phyloP scores from a whole-genome alignment of 305 asterid genomes.

The Euphrasia arctica region DNA sequence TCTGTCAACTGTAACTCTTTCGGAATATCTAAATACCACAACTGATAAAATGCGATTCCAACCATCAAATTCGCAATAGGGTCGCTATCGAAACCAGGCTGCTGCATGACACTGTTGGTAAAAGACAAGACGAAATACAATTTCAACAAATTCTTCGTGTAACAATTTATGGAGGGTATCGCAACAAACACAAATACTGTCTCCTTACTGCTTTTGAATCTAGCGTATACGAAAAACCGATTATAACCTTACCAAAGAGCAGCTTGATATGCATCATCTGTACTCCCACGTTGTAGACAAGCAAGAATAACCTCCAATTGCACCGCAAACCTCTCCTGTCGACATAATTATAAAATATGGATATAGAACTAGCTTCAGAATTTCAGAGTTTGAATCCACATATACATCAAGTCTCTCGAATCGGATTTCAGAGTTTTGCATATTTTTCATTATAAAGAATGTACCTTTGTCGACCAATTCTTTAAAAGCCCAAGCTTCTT shows the following conservation, averaged over 20 bases:
- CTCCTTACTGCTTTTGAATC: slow-evolving; percentile 4
- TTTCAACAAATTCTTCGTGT: slow-evolving; percentile 12
- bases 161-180: too few species aligned
- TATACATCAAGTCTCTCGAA: slow-evolving; percentile 11
- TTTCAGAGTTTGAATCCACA: slow-evolving; percentile 17
- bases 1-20: slow-evolving; percentile 52
- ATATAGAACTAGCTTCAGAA: slow-evolving; percentile 12
- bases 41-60: slow-evolving; percentile 63
- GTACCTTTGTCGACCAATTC: slow-evolving; percentile 29
- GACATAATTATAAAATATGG: background rate
- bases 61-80: slow-evolving; percentile 70
- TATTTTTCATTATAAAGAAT: background rate
- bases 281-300: slow-evolving; percentile 46
- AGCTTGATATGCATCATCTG: slow-evolving; percentile 50
- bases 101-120: slow-evolving; percentile 57
- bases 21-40: slow-evolving; percentile 70
- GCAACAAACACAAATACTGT: slow-evolving; percentile 2
- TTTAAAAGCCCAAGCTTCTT: slow-evolving; percentile 49
- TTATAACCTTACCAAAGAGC: slow-evolving; percentile 47
- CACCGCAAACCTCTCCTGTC: slow-evolving; percentile 63
- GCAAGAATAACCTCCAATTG: slow-evolving; percentile 58
- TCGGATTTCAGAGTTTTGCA: background rate
- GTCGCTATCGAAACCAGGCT: slow-evolving; percentile 52
- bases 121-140: slow-evolving; percentile 9
- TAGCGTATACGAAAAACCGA: slow-evolving; percentile 1